phyloP scores from a whole-genome alignment of 768 basidiomycete genomes.

The Candolleomyces eurysporus region DNA sequence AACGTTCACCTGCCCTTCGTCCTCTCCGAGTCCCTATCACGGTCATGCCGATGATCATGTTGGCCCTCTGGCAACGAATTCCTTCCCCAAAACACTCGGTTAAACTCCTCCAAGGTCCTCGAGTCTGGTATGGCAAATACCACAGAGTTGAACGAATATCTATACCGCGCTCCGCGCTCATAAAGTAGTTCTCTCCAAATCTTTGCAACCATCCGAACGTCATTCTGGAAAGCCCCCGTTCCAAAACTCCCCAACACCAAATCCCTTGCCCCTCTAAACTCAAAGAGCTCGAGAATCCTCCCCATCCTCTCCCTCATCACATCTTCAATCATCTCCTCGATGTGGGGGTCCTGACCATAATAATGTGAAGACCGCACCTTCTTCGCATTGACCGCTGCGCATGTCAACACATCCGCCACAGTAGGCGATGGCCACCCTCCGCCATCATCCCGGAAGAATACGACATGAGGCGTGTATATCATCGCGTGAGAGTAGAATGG shows the following conservation, averaged over 20 bases:
- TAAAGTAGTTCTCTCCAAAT: conserved; percentile 64
- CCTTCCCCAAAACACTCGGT: background rate
- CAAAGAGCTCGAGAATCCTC: conserved; percentile 60
- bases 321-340: conserved; percentile 24
- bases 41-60: too few species aligned
- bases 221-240: conserved; percentile 70
- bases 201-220: conserved; percentile 51
- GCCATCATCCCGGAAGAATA: conserved; percentile 58
- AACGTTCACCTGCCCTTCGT: too few species aligned
- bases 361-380: conserved; percentile 5
- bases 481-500: conserved; percentile 71
- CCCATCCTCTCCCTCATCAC: conserved; percentile 72
- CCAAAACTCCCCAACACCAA: conserved; percentile 73
- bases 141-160: conserved; percentile 54
- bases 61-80: too few species aligned
- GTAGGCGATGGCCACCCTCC: conserved; percentile 56
- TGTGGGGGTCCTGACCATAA: background rate
- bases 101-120: background rate
- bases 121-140: conserved; percentile 54
- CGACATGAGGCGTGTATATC: conserved; percentile 64
- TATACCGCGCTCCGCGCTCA: conserved; percentile 48
- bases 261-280: conserved; percentile 51
- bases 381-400: conserved; percentile 70
- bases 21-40: too few species aligned
- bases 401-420: conserved; percentile 62